These are phyloP conservation scores for Aaosphaeria arxii DNA, from an alignment of 2,329 filamentous ascomycete genomes.

Conservation along the genomic window DNA sequence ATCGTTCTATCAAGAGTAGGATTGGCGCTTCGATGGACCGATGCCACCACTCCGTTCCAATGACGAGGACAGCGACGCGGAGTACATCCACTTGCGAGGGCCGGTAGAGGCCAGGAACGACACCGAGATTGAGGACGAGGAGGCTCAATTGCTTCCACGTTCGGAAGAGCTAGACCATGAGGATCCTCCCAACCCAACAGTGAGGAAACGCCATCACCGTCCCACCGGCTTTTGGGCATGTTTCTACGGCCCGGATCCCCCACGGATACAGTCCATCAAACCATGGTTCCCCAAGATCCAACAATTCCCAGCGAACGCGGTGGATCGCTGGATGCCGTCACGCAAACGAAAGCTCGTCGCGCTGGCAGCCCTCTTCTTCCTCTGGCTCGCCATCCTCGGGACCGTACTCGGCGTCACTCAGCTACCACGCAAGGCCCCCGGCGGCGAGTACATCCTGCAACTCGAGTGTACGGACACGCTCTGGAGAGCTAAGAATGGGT, in stretches of 20 bases:
- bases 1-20: too few species aligned
- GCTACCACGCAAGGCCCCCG: too few species aligned
- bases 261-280: background rate
- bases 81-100: background rate
- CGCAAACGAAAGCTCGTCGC: too few species aligned
- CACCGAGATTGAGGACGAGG: slow-evolving; percentile 19
- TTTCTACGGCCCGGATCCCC: background rate
- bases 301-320: too few species aligned
- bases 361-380: too few species aligned
- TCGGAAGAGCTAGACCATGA: slow-evolving; percentile 25
- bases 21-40: background rate
- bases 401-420: too few species aligned
- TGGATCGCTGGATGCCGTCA: too few species aligned
- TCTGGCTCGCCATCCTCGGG: too few species aligned
- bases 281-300: too few species aligned
- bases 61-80: slow-evolving; percentile 2
- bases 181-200: slow-evolving; percentile 9
- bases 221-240: too few species aligned
- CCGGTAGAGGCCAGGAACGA: slow-evolving; percentile 1
- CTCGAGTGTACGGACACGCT: slow-evolving; percentile 69
- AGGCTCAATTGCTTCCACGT: slow-evolving; percentile 20
- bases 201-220: background rate
- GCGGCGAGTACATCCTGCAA: slow-evolving; percentile 61
- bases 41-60: slow-evolving; percentile 1
- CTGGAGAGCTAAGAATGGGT: slow-evolving; percentile 68